Base-by-base conservation (phyloP, 306 rosid genomes). In the Boehmeria nivea region DNA sequence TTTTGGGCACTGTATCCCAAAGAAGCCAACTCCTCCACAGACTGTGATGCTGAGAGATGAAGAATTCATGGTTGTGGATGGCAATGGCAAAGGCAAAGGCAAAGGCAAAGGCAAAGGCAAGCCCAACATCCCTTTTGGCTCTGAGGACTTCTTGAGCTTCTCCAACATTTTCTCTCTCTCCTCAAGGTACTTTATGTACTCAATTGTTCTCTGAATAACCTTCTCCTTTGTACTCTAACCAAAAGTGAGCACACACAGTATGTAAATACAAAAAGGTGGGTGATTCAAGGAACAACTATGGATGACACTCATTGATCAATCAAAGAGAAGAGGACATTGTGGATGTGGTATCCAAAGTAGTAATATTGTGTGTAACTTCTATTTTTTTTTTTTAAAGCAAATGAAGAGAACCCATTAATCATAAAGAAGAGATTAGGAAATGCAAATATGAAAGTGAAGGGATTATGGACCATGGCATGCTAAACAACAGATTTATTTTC, bases 181-280 rank as follows among this genome's bases (percentile, higher is more conserved):
- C 28, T 66, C 57, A 8, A 66, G 64, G 45, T 36, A 47, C 39
- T 57, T 52, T 27, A 66, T 56, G 64, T 34, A 66, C 43, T 66
- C 33, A 11, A 46, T 57, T 49, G 64, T 48, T 37, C 25, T 44
- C 7, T 59, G 50, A 17, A 57, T 44, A 22, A 66, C 49, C 53
- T 38, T 66, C 64, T 66, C 71, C 50, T 52, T 56, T 13, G 71
- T 34, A 17, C 57, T 53, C 71, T 66, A 42, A 22, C 26, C 33
- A 8, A 16, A 53, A 28, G 37, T 1, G 4, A 22, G 16, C 22
- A 46, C 12, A 48, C 21, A 54, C 1, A 15, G 33, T 28, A 17
- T 14, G 8, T 21, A 26, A 34, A 23, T 11, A 38, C 12, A 22
- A 11, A 45, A 10, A 3, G 5, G 8, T 28, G 34, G 34, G 34